Evolutionary conservation across 2,329 filamentous ascomycete genomes (phyloP), one percentile per base, ranked within the genome.

Genomic region (Emergomyces orientalis): DNA sequence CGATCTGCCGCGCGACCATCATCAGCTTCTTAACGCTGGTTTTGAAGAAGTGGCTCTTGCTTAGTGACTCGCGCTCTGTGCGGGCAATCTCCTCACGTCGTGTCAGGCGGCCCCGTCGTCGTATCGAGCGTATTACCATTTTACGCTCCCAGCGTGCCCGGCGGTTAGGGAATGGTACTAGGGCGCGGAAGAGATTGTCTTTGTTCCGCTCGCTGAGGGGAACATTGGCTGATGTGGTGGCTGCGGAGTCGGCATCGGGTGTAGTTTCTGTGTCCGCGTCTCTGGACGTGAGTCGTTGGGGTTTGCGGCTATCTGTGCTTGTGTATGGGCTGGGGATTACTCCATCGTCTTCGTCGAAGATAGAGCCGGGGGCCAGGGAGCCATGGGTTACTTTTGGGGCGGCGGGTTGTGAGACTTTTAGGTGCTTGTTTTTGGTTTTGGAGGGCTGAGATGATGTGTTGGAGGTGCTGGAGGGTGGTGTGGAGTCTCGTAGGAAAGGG

Each of bases 11-110:
- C 30, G 93, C 87, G 59, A 99, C 79, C 70, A 89, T 88, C 60
- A 88, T 87, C 62, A 99, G 82, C 80, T 99, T 99, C 85, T 99
- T 99, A 67, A 90, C 81, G 58, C 87, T 91, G 2, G 94, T 97
- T 70, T 91, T 87, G 73, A 97, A 83, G 68, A 84, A 84, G 56
- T 87, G 83, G 65, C 87, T 91, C 75, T 87, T 87, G 74, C 78
- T 79, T 32, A 82, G 69, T 61, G 79, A 79, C 68, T 84, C 78
- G 49, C 85, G 77, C 73, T 88, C 86, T 8, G 82, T 84, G 68
- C 87, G 85, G 71, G 85, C 84, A 64, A 97, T 83, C 62, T 83
- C 80, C 69, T 91, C 84, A 59, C 82, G 79, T 66, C 84, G 84
- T 22, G 85, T 82, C 60, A 92, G 75, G 52, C 89, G 82, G 9